Evolutionary conservation across 306 rosid species (phyloP), one percentile per base, ranked within the genome.

Genomic region (Trifolium subterraneum): DNA sequence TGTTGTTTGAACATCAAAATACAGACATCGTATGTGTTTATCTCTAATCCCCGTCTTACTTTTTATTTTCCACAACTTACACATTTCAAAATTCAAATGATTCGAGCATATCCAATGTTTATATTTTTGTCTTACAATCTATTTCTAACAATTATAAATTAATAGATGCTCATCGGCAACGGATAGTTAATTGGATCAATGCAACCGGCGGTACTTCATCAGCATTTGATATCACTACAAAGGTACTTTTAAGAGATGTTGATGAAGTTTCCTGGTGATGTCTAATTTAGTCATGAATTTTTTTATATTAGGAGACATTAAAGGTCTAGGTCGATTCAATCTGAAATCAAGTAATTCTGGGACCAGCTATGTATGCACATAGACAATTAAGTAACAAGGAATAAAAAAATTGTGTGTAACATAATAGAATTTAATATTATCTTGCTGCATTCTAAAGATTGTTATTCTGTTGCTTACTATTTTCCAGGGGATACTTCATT

Each of bases 211-310:
- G 93, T 3, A 81, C 90, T 80, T 86, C 96, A 36, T 83, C 90
- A 4, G 96, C 93, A 68, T 90, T 90, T 79, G 96, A 90, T 80
- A 85, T 90, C 63, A 90, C 96, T 7, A 88, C 93, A 68, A 90
- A 90, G 93, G 93, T 84, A 86, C 71, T 67, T 66, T 60, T 78
- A 52, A 11, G 33, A 29, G 66, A 29, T 10, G 31, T 64, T 35
- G 36, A 64, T 47, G 27, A 44, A 55, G 63, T 76, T 70, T 44
- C 68, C 20, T 29, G 45, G 55, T 80, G 48, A 51, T 61, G 60
- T 74, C 55, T 15, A 36, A 39, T 47, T 15, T 39, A 67, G 74
- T 36, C 20, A 61, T 59, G 41, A 18, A 11, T 63, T 14, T 5
- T 41, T 23, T 70, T 60, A 69, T 20, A 55, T 66, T 45, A 14